A percentile compares a stretch with the other conserved stretches of the same genome.
Evolutionary conservation across 805 yeast genomes (phyloP).

Genomic region (Metschnikowia peoriensis): DNA sequence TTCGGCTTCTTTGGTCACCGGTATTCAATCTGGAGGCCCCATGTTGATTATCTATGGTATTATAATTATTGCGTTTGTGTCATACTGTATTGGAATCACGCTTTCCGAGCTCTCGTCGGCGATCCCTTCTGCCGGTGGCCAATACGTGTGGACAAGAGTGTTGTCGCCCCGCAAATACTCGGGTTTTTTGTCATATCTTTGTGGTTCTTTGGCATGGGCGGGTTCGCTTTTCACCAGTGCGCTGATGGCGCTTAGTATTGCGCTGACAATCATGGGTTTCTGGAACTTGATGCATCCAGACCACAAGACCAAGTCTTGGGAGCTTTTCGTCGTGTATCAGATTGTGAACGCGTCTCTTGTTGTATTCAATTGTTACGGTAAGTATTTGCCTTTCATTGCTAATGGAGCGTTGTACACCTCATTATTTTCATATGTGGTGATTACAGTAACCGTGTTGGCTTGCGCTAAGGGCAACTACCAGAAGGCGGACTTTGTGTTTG

Average conservation of each 20-base stretch:
- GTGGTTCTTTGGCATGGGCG: constrained; percentile 44
- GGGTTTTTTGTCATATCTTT: constrained; percentile 36
- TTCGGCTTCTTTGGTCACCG: constrained; percentile 39
- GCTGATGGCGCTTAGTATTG: constrained; percentile 37
- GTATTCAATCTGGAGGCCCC: constrained; percentile 44
- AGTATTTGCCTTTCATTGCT: constrained; percentile 34
- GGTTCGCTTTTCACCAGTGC: constrained; percentile 42
- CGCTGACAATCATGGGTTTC: constrained; percentile 36
- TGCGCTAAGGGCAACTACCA: constrained; percentile 36
- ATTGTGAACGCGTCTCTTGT: constrained; percentile 31
- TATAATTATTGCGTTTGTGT: constrained; percentile 35
- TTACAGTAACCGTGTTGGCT: constrained; percentile 38
- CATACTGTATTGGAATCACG: constrained; percentile 37
- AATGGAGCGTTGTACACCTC: constrained; percentile 35
- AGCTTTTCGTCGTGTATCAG: constrained; percentile 37
- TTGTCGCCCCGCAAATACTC: constrained; percentile 39
- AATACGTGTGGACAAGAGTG: constrained; percentile 42
- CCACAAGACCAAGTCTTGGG: constrained; percentile 34
- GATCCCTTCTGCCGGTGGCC: constrained; percentile 44
- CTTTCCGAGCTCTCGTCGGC: constrained; percentile 41
- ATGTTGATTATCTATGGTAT: constrained; percentile 41
- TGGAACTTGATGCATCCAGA: constrained; percentile 36
- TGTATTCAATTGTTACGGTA: constrained; percentile 37
- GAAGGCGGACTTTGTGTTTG: constrained; percentile 29
- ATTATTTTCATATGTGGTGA: constrained; percentile 32